Evolutionary conservation across 805 yeast genomes (phyloP).

Genomic region (Candida loeiensis): DNA sequence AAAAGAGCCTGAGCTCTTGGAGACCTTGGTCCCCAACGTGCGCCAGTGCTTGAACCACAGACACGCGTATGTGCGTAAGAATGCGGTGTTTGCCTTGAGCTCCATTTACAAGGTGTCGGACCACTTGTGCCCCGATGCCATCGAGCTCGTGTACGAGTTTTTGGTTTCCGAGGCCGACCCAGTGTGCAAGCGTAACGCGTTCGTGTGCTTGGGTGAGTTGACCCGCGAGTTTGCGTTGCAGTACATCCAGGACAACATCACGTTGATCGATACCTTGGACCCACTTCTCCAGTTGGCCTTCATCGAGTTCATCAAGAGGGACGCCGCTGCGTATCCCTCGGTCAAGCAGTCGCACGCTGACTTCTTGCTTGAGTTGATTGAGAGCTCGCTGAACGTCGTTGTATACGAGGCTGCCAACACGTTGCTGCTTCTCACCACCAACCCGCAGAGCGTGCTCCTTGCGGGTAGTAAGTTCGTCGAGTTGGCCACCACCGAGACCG

Average conservation of each 20-base stretch:
- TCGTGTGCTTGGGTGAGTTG: constrained; percentile 77
- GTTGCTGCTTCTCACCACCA: constrained; percentile 55
- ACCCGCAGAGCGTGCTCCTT: constrained; percentile 62
- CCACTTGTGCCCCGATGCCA: constrained; percentile 93
- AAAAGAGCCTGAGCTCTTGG: constrained; percentile 89
- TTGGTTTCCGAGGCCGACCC: constrained; percentile 83
- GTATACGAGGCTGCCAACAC: constrained; percentile 90
- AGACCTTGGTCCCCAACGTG: constrained; percentile 91
- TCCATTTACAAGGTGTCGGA: constrained; percentile 80
- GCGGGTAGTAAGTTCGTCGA: constrained; percentile 87
- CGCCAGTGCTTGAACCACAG: constrained; percentile 91
- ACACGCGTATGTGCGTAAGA: constrained; percentile 96
- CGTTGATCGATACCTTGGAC: constrained; percentile 62
- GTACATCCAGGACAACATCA: constrained; percentile 69
- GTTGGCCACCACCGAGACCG: constrained; percentile 88
- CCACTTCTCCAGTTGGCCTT: constrained; percentile 84
- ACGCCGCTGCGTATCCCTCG: constrained; percentile 60
- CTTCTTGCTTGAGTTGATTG: constrained; percentile 69
- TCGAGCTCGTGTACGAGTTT: constrained; percentile 71
- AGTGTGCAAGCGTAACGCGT: constrained; percentile 93
- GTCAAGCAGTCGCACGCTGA: constrained; percentile 69
- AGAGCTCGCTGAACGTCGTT: constrained; percentile 66
- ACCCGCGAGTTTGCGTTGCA: constrained; percentile 82
- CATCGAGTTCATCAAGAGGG: constrained; percentile 86
- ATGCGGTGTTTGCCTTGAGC: constrained; percentile 88